phyloP scores from a whole-genome alignment of 805 yeast genomes.

The Hanseniaspora clermontiae region DNA sequence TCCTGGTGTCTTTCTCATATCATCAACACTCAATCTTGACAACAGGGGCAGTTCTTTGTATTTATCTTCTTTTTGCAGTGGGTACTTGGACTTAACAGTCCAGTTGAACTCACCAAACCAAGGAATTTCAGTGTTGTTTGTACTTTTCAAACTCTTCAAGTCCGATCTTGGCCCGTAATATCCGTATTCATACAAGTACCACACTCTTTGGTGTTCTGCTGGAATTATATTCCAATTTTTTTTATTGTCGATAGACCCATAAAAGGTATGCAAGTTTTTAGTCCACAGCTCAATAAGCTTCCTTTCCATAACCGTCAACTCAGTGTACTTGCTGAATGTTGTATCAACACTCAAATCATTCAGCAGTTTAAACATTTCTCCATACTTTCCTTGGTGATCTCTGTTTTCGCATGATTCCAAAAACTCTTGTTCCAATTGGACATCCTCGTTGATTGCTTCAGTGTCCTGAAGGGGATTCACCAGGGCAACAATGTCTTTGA shows the following conservation, averaged over 20 bases:
- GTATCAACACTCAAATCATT: not conserved
- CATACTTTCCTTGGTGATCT: slow-evolving; percentile 3
- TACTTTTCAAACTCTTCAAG: slow-evolving; percentile 23
- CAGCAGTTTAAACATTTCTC: not conserved
- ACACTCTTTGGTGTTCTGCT: slow-evolving; percentile 39
- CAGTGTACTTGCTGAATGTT: not conserved
- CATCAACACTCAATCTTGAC: slow-evolving; percentile 24
- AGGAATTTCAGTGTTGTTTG: not conserved
- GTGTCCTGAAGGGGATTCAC: slow-evolving; percentile 11
- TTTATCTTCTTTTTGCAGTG: slow-evolving; percentile 38
- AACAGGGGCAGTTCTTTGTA: slow-evolving; percentile 20
- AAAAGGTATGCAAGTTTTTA: slow-evolving; percentile 14
- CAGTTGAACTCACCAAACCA: slow-evolving; percentile 27
- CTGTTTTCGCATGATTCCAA: slow-evolving; percentile 4
- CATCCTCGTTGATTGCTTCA: slow-evolving; percentile 7
- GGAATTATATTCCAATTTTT: slow-evolving; percentile 45
- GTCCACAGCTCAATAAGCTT: slow-evolving; percentile 3
- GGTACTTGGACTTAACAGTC: slow-evolving; percentile 45
- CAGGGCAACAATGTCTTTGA: slow-evolving; percentile 6
- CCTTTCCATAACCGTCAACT: not conserved
- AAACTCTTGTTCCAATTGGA: slow-evolving; percentile 7
- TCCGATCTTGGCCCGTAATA: slow-evolving; percentile 58
- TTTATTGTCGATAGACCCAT: slow-evolving; percentile 24
- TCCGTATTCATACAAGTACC: slow-evolving; percentile 55
- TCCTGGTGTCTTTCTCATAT: slow-evolving; percentile 8